A percentile compares a stretch with the other conserved stretches of the same genome.
Evolutionary conservation across 257 asterid species (phyloP).

Genomic region (Capsicum chinense): DNA sequence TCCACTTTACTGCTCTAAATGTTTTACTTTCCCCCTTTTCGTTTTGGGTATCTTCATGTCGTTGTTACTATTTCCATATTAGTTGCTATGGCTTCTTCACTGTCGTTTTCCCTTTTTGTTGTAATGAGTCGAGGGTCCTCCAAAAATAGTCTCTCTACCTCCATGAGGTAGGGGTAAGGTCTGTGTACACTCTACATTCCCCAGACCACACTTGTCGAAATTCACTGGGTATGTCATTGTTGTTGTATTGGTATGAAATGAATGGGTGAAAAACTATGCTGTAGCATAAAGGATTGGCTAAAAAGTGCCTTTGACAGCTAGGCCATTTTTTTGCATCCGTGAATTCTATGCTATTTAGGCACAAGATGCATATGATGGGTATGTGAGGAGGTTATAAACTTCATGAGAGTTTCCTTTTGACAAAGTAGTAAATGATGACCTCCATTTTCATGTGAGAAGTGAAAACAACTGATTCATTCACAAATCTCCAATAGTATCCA

Average conservation of each 20-base stretch:
- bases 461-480: background rate
- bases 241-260: background rate
- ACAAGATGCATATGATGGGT: background rate
- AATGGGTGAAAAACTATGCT: background rate
- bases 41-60: background rate
- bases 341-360: constrained; percentile 13
- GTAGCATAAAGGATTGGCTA: background rate
- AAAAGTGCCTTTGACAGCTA: constrained; percentile 22
- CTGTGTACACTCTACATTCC: no score
- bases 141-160: no score
- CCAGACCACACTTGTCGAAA: no score
- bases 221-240: no score
- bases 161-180: no score
- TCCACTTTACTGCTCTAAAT: constrained; percentile 58
- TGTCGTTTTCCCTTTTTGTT: no score
- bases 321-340: constrained; percentile 16
- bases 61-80: no score
- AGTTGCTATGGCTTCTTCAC: no score
- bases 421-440: background rate
- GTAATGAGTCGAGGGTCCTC: no score
- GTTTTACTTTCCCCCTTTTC: constrained; percentile 24
- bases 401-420: background rate
- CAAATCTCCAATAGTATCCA: background rate
- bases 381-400: background rate
- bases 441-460: background rate